Conservation (phyloP, 306 rosid species). For the Vachellia pachyceras region DNA sequence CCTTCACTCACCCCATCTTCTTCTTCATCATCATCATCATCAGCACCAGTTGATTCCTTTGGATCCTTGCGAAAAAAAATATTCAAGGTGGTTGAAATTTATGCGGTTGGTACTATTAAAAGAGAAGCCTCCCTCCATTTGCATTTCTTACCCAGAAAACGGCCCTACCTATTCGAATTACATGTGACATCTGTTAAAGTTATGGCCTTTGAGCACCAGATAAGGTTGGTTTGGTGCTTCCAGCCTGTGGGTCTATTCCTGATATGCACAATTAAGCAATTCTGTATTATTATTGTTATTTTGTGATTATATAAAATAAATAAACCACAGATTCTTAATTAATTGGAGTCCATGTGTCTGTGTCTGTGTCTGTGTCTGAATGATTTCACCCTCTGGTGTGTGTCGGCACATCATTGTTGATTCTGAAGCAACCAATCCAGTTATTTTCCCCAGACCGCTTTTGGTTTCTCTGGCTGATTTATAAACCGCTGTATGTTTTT, state of each 20-base stretch:
- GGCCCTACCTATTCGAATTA: not conserved
- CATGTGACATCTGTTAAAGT: constrained; percentile 23
- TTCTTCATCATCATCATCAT: not conserved
- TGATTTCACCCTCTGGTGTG: constrained; percentile 39
- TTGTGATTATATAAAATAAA: no score
- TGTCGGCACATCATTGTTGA: constrained; percentile 60
- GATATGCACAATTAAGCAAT: not conserved
- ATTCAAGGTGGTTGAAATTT: not conserved
- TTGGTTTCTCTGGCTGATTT: constrained; percentile 21
- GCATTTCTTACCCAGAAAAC: not conserved
- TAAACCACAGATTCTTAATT: no score
- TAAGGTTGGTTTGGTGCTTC: constrained; percentile 17
- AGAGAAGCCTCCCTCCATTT: not conserved
- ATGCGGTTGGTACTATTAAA: not conserved
- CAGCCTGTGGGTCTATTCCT: not conserved
- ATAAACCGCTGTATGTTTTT: not conserved
- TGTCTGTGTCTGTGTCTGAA: not conserved
- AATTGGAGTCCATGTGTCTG: constrained; percentile 24
- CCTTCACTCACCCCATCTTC: not conserved
- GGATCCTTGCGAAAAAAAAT: not conserved
- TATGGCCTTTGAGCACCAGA: constrained; percentile 37
- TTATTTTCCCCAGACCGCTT: constrained; percentile 38
- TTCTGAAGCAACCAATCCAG: constrained; percentile 56
- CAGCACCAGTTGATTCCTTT: not conserved
- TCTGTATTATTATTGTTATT: not conserved